Base-by-base conservation (phyloP, 2,329 filamentous ascomycete genomes). In the Colletotrichum liaoningense region DNA sequence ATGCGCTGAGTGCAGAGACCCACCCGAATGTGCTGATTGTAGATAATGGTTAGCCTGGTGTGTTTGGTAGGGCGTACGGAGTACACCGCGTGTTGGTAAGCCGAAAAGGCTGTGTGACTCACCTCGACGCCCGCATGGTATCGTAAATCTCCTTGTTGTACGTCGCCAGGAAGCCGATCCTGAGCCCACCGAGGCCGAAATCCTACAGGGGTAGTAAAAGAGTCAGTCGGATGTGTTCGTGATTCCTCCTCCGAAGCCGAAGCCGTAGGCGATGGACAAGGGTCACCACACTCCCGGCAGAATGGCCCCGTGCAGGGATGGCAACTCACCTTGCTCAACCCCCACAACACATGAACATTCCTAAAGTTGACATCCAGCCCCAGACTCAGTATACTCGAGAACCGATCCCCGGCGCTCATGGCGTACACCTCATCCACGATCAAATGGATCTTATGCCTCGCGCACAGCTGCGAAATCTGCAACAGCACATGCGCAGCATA, bases 341-440 rank as follows among this genome's bases (percentile, higher is more conserved):
- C 57, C 69, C 69, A 72, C 28, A 72, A 14, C 5, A 72, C 69
- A 24, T 72, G 65, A 30, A 72, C 64, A 22, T 58, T 69, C 11
- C 49, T 63, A 14, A 52, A 57, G 52, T 63, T 63, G 24, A 46
- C 42, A 30, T 54, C 65, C 11, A 72, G 52, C 7, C 52, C 71
- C 1, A 73, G 46, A 22, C 67, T 71, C 33, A 73, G 16, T n/a
- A 73, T 63, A 16, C 62, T 71, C 1, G 62, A 62, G 5, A 66
- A 73, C 11, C 22, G 22, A 2, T 67, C 67, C 8, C 49, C 62
- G 0, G 60, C 28, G 9, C 46, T 63, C 46, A 73, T 24, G 3
- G 71, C 67, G 30, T 71, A 71, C 6, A 58, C 54, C 35, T 73
- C 71, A 7, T 73, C 67, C 1, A 73, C 62, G 12, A 73, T 24